Conservation (phyloP, 176 grass and related monocot genomes). For the Tuctoria greenei region DNA sequence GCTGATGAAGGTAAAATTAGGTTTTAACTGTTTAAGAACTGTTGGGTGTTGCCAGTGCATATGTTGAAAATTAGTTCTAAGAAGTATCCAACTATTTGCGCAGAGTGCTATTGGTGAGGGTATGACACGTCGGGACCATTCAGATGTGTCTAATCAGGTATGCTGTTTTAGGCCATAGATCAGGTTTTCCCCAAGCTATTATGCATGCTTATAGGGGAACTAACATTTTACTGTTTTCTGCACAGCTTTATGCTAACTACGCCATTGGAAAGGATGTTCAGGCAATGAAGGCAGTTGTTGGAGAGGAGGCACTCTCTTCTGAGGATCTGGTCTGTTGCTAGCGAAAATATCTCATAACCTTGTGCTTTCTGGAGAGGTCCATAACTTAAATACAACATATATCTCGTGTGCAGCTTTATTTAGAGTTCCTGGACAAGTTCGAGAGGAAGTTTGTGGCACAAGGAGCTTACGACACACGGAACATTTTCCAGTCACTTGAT, state of each 20-base stretch:
- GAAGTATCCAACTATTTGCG: conserved; percentile 23
- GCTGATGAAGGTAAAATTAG: neutral
- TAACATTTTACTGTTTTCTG: neutral
- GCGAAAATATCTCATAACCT: neutral
- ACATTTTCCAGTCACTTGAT: conserved; percentile 99
- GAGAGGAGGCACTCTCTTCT: neutral
- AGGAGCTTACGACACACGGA: conserved; percentile 91
- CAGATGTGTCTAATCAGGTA: neutral
- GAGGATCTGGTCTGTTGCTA: neutral
- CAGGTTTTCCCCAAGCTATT: neutral
- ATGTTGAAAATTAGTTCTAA: conserved; percentile 24
- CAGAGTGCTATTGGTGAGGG: neutral
- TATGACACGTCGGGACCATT: neutral
- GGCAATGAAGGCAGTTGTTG: neutral
- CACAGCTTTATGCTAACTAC: neutral
- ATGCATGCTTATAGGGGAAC: neutral
- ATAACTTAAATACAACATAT: conserved; percentile 29
- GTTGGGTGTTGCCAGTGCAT: neutral
- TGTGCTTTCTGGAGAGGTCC: neutral
- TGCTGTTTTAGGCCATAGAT: neutral
- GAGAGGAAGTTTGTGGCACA: conserved; percentile 96
- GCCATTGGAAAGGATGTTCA: neutral
- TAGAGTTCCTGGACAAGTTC: conserved; percentile 98
- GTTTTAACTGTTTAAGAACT: neutral
- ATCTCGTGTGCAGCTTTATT: conserved; percentile 68